phyloP scores from a whole-genome alignment of 179 eudicot genomes.

The Silene vulgaris region DNA sequence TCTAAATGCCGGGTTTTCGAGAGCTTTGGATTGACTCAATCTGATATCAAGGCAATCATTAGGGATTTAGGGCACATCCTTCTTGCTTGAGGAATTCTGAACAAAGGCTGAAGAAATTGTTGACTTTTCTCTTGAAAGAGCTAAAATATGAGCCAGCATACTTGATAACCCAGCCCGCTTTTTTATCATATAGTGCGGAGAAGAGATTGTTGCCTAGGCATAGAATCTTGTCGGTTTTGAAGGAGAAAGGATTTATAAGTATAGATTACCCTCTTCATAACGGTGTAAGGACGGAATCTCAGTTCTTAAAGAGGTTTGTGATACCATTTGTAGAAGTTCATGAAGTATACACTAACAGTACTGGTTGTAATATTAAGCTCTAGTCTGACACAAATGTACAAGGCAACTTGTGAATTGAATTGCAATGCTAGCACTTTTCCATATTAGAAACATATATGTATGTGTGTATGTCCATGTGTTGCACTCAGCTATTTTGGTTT shows the following conservation, averaged over 20 bases:
- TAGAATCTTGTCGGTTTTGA: constrained; percentile 18
- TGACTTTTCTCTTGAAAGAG: constrained; percentile 33
- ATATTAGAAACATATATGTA: too few relatives aligned
- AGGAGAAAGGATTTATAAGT: constrained; percentile 22
- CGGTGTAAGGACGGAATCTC: constrained; percentile 7
- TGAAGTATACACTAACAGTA: constrained; percentile 10
- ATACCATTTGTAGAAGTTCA: constrained; percentile 25
- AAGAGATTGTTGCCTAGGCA: constrained; percentile 32
- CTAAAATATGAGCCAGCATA: constrained; percentile 27
- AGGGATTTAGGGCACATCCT: constrained; percentile 9
- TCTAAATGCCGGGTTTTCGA: too few relatives aligned
- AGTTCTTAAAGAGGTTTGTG: constrained; percentile 25
- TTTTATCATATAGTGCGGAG: constrained; percentile 28
- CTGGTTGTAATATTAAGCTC: constrained; percentile 2
- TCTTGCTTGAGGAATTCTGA: constrained; percentile 18
- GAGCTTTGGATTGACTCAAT: too few relatives aligned
- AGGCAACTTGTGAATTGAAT: constrained; percentile 2
- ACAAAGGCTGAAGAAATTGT: constrained; percentile 15
- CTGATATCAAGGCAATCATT: too few relatives aligned
- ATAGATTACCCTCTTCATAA: not conserved
- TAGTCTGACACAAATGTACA: not conserved
- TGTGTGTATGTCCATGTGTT: too few relatives aligned
- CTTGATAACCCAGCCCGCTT: constrained; percentile 2
- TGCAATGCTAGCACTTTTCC: not conserved
- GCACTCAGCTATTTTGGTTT: too few relatives aligned